phyloP scores from a whole-genome alignment of 345 rosid genomes.

The Draba incana region DNA sequence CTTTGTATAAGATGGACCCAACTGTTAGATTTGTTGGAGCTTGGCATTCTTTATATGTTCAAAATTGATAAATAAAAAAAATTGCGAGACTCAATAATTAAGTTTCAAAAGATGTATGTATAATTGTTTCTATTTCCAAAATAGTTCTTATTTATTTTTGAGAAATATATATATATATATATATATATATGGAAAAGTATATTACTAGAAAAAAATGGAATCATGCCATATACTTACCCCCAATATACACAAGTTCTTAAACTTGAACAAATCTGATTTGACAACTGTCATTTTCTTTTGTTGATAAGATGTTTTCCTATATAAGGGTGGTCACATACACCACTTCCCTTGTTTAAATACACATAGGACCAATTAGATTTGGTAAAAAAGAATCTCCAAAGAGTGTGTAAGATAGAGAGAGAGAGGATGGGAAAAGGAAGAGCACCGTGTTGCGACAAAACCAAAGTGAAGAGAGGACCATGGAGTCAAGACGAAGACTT shows the following conservation, averaged over 20 bases:
- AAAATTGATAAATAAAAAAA: no score
- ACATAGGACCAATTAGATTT: slow-evolving; percentile 32
- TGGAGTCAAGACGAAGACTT: slow-evolving; percentile 95
- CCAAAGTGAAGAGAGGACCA: slow-evolving; percentile 90
- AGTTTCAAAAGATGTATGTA: no score
- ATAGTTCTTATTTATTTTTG: neutral
- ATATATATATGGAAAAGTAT: neutral
- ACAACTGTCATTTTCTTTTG: slow-evolving; percentile 28
- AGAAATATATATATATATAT: neutral
- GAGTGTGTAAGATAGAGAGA: neutral
- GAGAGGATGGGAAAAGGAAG: slow-evolving; percentile 76
- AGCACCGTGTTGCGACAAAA: slow-evolving; percentile 94
- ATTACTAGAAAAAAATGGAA: slow-evolving; percentile 3
- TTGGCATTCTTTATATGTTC: no score
- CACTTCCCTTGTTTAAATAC: slow-evolving; percentile 36
- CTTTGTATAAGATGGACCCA: no score
- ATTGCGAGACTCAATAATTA: no score
- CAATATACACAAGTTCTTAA: slow-evolving; percentile 24
- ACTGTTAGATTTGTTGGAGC: no score
- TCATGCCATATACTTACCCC: slow-evolving; percentile 24
- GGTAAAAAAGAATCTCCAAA: slow-evolving; percentile 30
- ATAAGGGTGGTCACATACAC: slow-evolving; percentile 6
- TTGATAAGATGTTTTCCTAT: slow-evolving; percentile 26
- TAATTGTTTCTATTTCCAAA: no score
- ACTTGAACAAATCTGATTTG: slow-evolving; percentile 32